Percentiles rank a stretch among this genome's conserved stretches.
These are phyloP conservation scores for Cardamine chenopodiifolia DNA, from an alignment of 345 rosid genomes.

Conservation along the genomic window DNA sequence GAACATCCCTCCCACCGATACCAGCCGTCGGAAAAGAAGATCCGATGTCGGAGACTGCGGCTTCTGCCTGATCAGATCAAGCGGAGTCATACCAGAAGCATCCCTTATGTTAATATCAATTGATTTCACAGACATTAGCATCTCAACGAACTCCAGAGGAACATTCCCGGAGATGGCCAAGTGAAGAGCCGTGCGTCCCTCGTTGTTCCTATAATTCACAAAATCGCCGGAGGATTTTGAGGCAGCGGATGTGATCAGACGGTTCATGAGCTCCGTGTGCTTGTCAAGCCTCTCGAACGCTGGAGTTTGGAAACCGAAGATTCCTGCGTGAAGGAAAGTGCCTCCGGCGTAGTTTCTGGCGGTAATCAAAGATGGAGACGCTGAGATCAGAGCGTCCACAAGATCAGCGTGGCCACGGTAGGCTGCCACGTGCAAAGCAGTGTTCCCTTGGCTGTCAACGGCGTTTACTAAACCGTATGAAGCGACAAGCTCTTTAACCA, in stretches of 20 bases:
- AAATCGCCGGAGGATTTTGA: slow-evolving; percentile 44
- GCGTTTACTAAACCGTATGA: slow-evolving; percentile 53
- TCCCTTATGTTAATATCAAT: slow-evolving; percentile 68
- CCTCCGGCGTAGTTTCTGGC: slow-evolving; percentile 67
- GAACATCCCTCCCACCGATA: slow-evolving; percentile 77
- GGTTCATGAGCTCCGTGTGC: slow-evolving; percentile 71
- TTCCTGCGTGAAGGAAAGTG: slow-evolving; percentile 74
- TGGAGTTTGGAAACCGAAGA: slow-evolving; percentile 74
- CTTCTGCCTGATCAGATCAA: slow-evolving; percentile 71
- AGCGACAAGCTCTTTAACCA: slow-evolving; percentile 60
- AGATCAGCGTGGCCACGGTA: slow-evolving; percentile 69
- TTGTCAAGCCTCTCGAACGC: slow-evolving; percentile 77
- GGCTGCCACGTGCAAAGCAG: slow-evolving; percentile 76
- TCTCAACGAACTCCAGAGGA: slow-evolving; percentile 64
- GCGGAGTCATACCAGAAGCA: slow-evolving; percentile 75
- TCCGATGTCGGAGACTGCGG: slow-evolving; percentile 70
- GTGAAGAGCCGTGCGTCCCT: slow-evolving; percentile 85
- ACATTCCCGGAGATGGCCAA: slow-evolving; percentile 69
- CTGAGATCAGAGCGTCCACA: slow-evolving; percentile 57
- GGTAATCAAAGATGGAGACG: slow-evolving; percentile 58
- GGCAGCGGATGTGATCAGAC: slow-evolving; percentile 49
- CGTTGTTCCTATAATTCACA: slow-evolving; percentile 61
- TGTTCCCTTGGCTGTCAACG: slow-evolving; percentile 66
- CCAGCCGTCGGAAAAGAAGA: slow-evolving; percentile 62
- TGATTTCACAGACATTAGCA: slow-evolving; percentile 66